Evolutionary conservation across 192 early-diverging fungal species (phyloP).

Genomic region (Backusella mclennaniae): DNA sequence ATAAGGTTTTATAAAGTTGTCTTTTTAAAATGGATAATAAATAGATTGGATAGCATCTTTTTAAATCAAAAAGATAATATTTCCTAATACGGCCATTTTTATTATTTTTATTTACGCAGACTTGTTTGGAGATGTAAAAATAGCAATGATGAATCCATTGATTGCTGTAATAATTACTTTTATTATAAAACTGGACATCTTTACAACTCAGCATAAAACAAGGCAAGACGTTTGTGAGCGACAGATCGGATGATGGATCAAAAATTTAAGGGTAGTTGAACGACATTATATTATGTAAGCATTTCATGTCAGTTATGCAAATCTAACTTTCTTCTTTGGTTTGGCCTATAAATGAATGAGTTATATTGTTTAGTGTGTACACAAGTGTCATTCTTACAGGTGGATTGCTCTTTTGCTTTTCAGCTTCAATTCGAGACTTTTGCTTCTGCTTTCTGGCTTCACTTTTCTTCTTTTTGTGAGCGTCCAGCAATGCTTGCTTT

Average conservation of each 20-base stretch:
- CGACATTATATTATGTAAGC: background rate
- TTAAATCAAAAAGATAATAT: background rate
- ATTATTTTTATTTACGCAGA: background rate
- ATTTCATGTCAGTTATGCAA: background rate
- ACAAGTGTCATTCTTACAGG: background rate
- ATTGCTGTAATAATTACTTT: background rate
- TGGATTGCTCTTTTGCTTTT: background rate
- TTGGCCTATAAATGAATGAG: background rate
- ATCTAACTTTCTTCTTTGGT: constrained; percentile 13
- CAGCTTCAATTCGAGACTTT: background rate
- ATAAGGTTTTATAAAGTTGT: background rate
- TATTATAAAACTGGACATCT: background rate
- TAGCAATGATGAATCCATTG: background rate
- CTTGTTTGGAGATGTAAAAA: background rate
- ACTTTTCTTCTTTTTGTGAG: constrained; percentile 1
- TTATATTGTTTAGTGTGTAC: background rate
- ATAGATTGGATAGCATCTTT: background rate
- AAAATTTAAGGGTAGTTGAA: background rate
- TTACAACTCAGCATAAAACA: background rate
- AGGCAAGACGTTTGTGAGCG: background rate
- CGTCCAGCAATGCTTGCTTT: background rate
- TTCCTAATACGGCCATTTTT: background rate
- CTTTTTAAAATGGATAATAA: background rate
- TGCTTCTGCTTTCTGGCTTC: constrained; percentile 7
- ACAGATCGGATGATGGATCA: background rate